Conservation (phyloP, 2,329 filamentous ascomycete species). For the Thermomyces lanuginosus region DNA sequence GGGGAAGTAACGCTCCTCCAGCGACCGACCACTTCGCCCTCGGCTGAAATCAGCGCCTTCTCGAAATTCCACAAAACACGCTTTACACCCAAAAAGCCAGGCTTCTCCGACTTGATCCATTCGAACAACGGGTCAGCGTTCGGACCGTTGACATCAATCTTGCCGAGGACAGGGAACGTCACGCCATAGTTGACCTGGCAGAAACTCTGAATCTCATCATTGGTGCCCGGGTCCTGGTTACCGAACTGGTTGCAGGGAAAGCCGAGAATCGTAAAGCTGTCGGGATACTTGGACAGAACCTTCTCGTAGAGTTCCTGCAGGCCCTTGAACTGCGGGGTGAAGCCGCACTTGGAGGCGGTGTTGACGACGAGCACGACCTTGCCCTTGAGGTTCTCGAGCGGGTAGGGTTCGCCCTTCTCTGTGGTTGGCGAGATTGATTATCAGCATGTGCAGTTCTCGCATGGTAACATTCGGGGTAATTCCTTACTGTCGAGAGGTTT, state of each 20-base stretch:
- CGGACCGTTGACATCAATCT: constrained; percentile 86
- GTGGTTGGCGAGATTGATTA: too few species aligned
- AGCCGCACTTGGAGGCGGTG: constrained; percentile 96
- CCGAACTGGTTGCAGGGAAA: constrained; percentile 99
- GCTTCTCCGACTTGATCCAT: constrained; percentile 55
- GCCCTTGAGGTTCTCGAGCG: constrained; percentile 57
- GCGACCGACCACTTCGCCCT: constrained; percentile 69
- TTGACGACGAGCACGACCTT: constrained; percentile 96
- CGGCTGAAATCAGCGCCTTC: constrained; percentile 79
- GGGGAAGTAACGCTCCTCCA: constrained; percentile 87
- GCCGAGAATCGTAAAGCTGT: constrained; percentile 74
- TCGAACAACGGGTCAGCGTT: constrained; percentile 62
- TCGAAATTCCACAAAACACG: constrained; percentile 99
- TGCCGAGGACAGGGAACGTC: constrained; percentile 76
- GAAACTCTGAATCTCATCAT: constrained; percentile 67
- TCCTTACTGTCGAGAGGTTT: constrained; percentile 38
- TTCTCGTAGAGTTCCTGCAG: constrained; percentile 82
- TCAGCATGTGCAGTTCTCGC: background rate
- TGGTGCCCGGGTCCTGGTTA: constrained; percentile 67
- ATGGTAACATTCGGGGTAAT: constrained; percentile 5
- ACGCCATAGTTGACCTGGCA: constrained; percentile 93
- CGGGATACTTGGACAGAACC: constrained; percentile 50
- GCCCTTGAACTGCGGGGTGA: constrained; percentile 85
- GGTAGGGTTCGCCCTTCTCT: constrained; percentile 60
- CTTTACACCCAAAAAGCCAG: constrained; percentile 77